Base-by-base conservation (phyloP, 164 flowering plant species). In the Macadamia integrifolia region DNA sequence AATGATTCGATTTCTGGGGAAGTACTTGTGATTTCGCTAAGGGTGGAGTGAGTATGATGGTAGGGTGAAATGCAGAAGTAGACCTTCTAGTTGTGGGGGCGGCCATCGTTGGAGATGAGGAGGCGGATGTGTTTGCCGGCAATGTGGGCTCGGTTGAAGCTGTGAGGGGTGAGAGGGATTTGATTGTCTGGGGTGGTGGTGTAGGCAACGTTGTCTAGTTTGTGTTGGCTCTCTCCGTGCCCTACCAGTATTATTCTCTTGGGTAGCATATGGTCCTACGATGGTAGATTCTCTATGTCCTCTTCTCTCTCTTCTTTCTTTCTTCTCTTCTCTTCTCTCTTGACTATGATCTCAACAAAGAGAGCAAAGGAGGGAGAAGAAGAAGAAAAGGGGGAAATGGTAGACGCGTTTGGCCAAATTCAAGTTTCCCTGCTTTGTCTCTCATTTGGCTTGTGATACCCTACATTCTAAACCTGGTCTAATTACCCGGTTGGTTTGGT, bases 51-150 rank as follows among this genome's bases (percentile, higher is more conserved):
- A 6, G 97, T 84, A 61, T 97, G 79, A 42, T 78, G 85, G 64
- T 94, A 90, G 0, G 99, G 99, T 1, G 99, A 94, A 1, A 90
- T 98, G 68, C 90, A 92, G 82, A 90, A 94, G 83, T 89, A 87
- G 10, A 82, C 90, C 71, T 83, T 83, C 89, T 86, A 90, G 35
- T 77, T 63, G 9, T 55, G 17, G 9, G 55, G 13, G 1, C 14
- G 9, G 66, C 65, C 78, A 57, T 66, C 44, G 30, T 71, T 77
- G 15, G 85, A 78, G 32, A 90, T 62, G 5, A 86, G 58, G 5
- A 46, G 35, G 6, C 70, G 75, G 69, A 92, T 84, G 40, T 18
- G 68, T 18, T 67, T 62, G 0, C 97, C 99, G 64, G 92, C 87
- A 10, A 43, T 43, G n/a, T 71, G 72, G 64, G 92, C 89, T 73